Base-by-base conservation (phyloP, 2,329 filamentous ascomycete species). In the Paradendryphiella salina region DNA sequence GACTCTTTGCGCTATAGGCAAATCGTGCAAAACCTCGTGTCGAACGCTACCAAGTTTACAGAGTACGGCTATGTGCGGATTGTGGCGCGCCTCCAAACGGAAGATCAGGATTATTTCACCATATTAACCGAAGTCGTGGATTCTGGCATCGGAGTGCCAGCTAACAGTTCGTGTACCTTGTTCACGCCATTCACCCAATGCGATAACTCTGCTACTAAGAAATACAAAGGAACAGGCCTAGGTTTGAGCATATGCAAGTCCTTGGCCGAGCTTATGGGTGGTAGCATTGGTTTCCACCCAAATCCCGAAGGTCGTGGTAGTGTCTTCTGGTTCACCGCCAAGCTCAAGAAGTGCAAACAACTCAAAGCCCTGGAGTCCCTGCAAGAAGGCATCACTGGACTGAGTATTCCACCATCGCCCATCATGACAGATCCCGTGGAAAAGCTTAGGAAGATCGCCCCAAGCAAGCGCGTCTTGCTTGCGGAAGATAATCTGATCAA, bases 41-140 rank as follows among this genome's bases (percentile, higher is more conserved):
- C 79, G 13, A 86, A 86, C 58, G 83, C 83, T 1, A 77, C 78
- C 35, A 86, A 86, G 55, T 85, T 85, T 57, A 86, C 83, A 3
- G 80, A 84, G 17, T 67, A 75, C 26, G 83, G 83, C 0, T 76
- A 75, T 49, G 76, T 85, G 28, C 70, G 73, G 1, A 72, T 85
- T 9, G 62, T 69, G 2, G 73, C 75, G 0, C 73, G 70, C 0
- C 67, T 79, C 5, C 48, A 75, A 2, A 56, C 65, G 1, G 75
- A 82, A 32, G 72, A 78, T 32, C 69, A 75, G 1, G 71, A 69
- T 5, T 68, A 65, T 1, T 82, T 76, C 52, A 71, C 67, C 1
- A 75, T 85, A n/a, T 63, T 76, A 21, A 80, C 80, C 4, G 74
- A 80, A 55, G 80, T 84, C 4, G 67, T 75, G 8, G 82, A 84